phyloP scores from a whole-genome alignment of 2,329 filamentous ascomycete genomes.

The Phaeosphaeriaceae sp. region DNA sequence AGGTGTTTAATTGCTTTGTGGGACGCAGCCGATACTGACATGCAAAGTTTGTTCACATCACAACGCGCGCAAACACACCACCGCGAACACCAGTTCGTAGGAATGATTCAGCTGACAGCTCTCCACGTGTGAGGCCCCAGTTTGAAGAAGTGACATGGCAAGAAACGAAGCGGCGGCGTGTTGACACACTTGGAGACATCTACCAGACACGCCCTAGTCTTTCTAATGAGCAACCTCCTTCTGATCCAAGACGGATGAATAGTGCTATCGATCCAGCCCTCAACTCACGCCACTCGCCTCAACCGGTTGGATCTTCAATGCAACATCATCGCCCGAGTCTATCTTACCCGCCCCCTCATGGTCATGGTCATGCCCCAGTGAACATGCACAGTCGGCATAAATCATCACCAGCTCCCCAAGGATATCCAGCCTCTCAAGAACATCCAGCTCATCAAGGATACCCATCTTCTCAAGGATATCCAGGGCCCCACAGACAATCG shows the following conservation, averaged over 20 bases:
- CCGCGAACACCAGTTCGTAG: slow-evolving; percentile 41
- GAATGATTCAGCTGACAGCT: slow-evolving; percentile 35
- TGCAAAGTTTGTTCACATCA: slow-evolving; percentile 30
- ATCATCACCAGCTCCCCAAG: slow-evolving; percentile 15
- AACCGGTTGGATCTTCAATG: slow-evolving; percentile 3
- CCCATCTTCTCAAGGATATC: no score
- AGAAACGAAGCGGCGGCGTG: slow-evolving; percentile 34
- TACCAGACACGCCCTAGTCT: slow-evolving; percentile 8
- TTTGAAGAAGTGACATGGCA: slow-evolving; percentile 41
- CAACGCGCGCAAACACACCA: slow-evolving; percentile 38
- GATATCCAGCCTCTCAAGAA: slow-evolving; percentile 11
- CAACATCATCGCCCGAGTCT: slow-evolving; percentile 39
- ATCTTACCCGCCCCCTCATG: slow-evolving; percentile 28
- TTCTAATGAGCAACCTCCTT: slow-evolving; percentile 20
- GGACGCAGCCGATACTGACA: slow-evolving; percentile 10
- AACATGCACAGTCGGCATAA: slow-evolving; percentile 33
- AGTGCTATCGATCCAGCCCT: slow-evolving; percentile 32
- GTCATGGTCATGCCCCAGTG: slow-evolving; percentile 9
- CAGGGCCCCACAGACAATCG: slow-evolving; percentile 7
- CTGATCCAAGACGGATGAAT: slow-evolving; percentile 26
- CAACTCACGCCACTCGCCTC: slow-evolving; percentile 18
- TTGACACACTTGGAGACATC: slow-evolving; percentile 34
- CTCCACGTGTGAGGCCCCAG: slow-evolving; percentile 30
- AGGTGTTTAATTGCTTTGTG: neutral
- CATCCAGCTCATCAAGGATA: no score